Percentiles rank a stretch among this genome's conserved stretches.
phyloP scores from a whole-genome alignment of 2,329 filamentous ascomycete species.

The Penicillium concentricum region DNA sequence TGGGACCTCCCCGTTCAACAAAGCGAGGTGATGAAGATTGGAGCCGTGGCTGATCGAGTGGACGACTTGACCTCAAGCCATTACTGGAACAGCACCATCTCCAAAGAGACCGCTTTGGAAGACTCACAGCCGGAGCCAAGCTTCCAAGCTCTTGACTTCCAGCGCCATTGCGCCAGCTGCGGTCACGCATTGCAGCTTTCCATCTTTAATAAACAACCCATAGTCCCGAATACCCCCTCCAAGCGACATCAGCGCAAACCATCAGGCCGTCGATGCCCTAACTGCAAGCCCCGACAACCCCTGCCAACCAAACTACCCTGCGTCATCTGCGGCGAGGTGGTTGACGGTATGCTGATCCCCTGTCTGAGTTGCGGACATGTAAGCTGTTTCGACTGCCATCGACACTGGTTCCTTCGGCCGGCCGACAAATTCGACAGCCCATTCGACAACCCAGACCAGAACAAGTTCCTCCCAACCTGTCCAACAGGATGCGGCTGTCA shows the following conservation, averaged over 20 bases:
- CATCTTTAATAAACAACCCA: conserved; percentile 32
- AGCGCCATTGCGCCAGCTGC: conserved; percentile 44
- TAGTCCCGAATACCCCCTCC: conserved; percentile 17
- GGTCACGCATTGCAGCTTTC: conserved; percentile 38
- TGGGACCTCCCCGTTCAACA: conserved; percentile 57
- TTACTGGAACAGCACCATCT: conserved; percentile 26
- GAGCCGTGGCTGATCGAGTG: conserved; percentile 43
- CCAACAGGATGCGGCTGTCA: conserved; percentile 50
- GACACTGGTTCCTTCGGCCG: conserved; percentile 39
- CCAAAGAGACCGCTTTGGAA: conserved; percentile 27
- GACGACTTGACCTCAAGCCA: conserved; percentile 20
- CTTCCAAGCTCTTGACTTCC: conserved; percentile 40
- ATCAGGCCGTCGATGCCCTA: conserved; percentile 31
- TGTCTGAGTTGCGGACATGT: conserved; percentile 51
- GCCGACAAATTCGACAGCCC: conserved; percentile 13
- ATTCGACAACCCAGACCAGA: conserved; percentile 9
- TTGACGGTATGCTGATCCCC: conserved; percentile 47
- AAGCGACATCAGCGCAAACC: conserved; percentile 22
- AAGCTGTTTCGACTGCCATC: conserved; percentile 47
- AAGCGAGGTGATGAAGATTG: conserved; percentile 60
- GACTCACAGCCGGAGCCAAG: conserved; percentile 16
- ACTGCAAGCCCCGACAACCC: conserved; percentile 37
- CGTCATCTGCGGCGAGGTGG: conserved; percentile 44
- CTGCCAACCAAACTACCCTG: conserved; percentile 41
- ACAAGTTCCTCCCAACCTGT: conserved; percentile 34